Percentiles rank a stretch among this genome's conserved stretches.
These are phyloP conservation scores for Microstegium vimineum DNA, from an alignment of 176 grass and related monocot species.

Conservation along the genomic window DNA sequence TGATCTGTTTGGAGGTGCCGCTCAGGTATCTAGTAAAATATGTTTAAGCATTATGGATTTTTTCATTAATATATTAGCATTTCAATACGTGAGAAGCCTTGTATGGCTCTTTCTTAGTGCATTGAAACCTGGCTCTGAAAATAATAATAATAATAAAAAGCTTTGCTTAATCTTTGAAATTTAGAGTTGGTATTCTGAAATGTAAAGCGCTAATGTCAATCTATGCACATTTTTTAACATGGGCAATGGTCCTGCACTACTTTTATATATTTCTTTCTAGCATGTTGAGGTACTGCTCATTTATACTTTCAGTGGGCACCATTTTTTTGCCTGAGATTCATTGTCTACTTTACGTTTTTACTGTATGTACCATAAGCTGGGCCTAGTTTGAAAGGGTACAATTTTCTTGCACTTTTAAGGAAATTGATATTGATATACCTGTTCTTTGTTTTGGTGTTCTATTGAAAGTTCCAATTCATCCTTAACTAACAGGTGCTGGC, in stretches of 20 bases:
- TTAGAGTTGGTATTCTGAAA: not conserved
- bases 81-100: not conserved
- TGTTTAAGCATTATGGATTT: not conserved
- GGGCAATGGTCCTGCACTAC: not conserved
- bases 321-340: not conserved
- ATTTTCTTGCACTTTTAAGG: not conserved
- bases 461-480: not conserved
- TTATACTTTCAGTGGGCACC: not conserved
- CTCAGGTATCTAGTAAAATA: constrained; percentile 50
- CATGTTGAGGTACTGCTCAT: not conserved
- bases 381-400: not conserved
- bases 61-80: not conserved
- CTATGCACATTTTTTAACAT: not conserved
- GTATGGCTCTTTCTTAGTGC: not conserved
- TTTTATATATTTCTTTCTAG: not conserved
- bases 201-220: not conserved
- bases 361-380: not conserved
- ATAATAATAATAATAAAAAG: too few species aligned
- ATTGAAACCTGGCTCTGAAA: not conserved
- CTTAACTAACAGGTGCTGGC: constrained; percentile 51
- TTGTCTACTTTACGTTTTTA: not conserved
- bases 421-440: not conserved
- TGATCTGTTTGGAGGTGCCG: constrained; percentile 79
- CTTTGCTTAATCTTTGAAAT: not conserved
- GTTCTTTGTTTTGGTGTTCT: not conserved